Conservation (phyloP, 768 basidiomycete genomes). For the Arthromyces matolae region DNA sequence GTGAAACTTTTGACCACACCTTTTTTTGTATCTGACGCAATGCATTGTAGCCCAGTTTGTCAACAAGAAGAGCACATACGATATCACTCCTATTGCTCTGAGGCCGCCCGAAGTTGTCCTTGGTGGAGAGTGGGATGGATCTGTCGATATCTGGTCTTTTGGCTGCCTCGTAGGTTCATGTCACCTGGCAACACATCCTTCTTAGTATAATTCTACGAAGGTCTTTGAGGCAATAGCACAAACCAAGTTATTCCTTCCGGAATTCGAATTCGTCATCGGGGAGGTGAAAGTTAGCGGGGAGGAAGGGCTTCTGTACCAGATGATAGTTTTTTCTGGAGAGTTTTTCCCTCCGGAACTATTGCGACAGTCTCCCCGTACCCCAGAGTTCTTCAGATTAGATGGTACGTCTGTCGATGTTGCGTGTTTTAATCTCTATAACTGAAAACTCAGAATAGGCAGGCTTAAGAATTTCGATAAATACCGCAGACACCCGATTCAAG, state of each 20-base stretch:
- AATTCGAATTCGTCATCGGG: too few relatives aligned
- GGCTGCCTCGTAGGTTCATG: slow-evolving; percentile 27
- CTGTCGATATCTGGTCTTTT: slow-evolving; percentile 29
- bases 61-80: background rate
- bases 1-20: background rate
- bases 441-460: background rate
- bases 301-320: background rate
- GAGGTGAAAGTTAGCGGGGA: too few relatives aligned
- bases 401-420: background rate
- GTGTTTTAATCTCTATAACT: background rate
- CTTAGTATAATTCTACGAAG: too few relatives aligned
- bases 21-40: too few relatives aligned
- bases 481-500: background rate
- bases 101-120: slow-evolving; percentile 27
- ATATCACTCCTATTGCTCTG: slow-evolving; percentile 4
- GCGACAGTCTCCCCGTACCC: background rate
- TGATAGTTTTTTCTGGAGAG: background rate
- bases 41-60: background rate
- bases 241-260: too few relatives aligned
- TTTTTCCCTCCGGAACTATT: background rate
- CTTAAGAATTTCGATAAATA: background rate
- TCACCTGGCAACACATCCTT: too few relatives aligned
- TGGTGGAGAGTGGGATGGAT: slow-evolving; percentile 22
- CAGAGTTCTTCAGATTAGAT: background rate
- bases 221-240: too few relatives aligned